Conservation (phyloP, 2,329 filamentous ascomycete species). For the Colletotrichum navitas region DNA sequence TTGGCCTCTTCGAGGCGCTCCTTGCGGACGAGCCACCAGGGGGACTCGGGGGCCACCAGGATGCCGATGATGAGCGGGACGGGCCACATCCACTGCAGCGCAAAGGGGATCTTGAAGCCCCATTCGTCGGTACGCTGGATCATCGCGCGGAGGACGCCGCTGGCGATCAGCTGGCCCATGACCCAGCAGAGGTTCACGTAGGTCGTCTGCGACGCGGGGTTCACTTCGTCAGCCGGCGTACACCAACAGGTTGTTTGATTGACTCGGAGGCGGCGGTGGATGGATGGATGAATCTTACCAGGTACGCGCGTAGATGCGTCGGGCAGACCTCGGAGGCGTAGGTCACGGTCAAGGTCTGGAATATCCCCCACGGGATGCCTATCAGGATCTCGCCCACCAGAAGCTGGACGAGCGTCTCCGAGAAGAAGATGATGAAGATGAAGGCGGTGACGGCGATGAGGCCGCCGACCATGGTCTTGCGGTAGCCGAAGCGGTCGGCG, state of each 20-base stretch:
- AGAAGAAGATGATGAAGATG: constrained; percentile 64
- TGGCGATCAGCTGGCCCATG: constrained; percentile 61
- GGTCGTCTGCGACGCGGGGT: constrained; percentile 50
- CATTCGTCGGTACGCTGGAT: constrained; percentile 54
- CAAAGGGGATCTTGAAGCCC: constrained; percentile 63
- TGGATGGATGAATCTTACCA: constrained; percentile 50
- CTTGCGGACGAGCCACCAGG: constrained; percentile 63
- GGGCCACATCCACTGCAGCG: constrained; percentile 63
- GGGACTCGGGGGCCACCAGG: constrained; percentile 61
- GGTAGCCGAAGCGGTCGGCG: constrained; percentile 61
- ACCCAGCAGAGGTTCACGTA: constrained; percentile 65
- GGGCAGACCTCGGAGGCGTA: constrained; percentile 64
- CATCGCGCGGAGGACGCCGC: constrained; percentile 58
- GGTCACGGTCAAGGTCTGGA: constrained; percentile 61
- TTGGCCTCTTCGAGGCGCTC: constrained; percentile 56
- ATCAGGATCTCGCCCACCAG: constrained; percentile 61
- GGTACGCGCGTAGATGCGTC: constrained; percentile 60
- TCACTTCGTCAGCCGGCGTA: background rate
- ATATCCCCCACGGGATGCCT: constrained; percentile 61
- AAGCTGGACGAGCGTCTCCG: constrained; percentile 55
- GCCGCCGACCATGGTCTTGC: constrained; percentile 60
- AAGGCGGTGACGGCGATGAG: constrained; percentile 56
- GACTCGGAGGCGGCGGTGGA: too few relatives aligned
- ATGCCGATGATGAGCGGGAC: constrained; percentile 58
- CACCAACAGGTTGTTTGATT: background rate